Conservation (phyloP, 495 filamentous ascomycete genomes). For the Penicillium atrosanguineum region DNA sequence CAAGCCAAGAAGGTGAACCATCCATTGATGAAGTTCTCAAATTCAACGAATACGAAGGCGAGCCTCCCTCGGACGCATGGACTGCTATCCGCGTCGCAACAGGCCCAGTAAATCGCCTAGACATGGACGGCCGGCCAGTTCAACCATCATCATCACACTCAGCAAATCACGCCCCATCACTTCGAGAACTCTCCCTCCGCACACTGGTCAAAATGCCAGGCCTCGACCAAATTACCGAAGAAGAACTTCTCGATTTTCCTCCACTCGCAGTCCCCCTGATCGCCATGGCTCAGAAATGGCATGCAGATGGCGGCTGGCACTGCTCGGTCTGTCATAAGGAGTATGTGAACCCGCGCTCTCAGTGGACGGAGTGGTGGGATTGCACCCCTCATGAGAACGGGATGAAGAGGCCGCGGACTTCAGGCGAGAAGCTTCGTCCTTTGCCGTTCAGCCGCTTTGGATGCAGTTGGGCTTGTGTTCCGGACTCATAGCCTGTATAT, state of each 20-base stretch:
- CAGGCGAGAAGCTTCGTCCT: constrained; percentile 37
- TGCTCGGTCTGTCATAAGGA: constrained; percentile 60
- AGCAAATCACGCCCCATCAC: constrained; percentile 42
- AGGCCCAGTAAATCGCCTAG: constrained; percentile 39
- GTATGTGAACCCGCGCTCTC: constrained; percentile 58
- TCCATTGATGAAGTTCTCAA: constrained; percentile 5
- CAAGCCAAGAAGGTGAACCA: constrained; percentile 1
- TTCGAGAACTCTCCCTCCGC: constrained; percentile 60
- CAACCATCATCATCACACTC: background rate
- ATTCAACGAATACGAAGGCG: constrained; percentile 28
- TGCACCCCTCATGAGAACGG: constrained; percentile 44
- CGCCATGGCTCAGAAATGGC: constrained; percentile 38
- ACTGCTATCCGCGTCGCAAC: constrained; percentile 44
- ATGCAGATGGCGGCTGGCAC: constrained; percentile 47
- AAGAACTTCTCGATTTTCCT: constrained; percentile 41
- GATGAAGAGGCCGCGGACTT: constrained; percentile 35
- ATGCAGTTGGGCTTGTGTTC: constrained; percentile 67
- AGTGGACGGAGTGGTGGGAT: constrained; percentile 78
- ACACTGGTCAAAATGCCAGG: constrained; percentile 40
- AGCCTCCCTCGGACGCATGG: constrained; percentile 38
- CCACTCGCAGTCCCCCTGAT: constrained; percentile 40
- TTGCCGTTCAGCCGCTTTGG: constrained; percentile 63
- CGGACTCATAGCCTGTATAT: constrained; percentile 15
- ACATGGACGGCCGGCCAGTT: constrained; percentile 42
- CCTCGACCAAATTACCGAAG: constrained; percentile 43